Base-by-base conservation (phyloP, 108 stramenopile genomes). In the Skeletonema costatum region DNA sequence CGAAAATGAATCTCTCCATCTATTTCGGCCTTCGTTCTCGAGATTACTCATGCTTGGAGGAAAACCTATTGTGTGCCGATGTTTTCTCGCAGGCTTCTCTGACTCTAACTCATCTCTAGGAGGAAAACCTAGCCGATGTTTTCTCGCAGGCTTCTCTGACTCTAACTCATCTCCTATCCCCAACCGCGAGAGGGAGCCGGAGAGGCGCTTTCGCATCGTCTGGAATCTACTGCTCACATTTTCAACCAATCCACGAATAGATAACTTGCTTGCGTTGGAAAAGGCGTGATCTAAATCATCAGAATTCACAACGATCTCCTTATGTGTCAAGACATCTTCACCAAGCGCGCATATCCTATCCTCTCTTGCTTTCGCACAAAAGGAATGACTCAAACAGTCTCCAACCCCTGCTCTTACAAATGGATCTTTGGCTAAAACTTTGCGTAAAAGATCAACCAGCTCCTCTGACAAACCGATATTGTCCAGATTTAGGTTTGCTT, bases 321-420 rank as follows among this genome's bases (percentile, higher is more conserved):
- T 56, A n/a, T 56, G 53, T 10, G 29, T 21, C 25, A 10, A 32
- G 10, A 73, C 32, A 32, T 78, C 35, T 21, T 59, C 71, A 1
- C 77, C 71, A 16, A 71, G 70, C 33, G 50, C 21, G 5, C 42
- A n/a, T 63, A 91, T 71, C 25, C 94, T 73, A 30, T 87, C 41
- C 13, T 73, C 72, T 50, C 93, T 71, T 13, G 96, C 93, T 21
- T 48, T 39, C 29, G 63, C 59, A 48, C 89, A 83, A 69, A 93
- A 92, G 21, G 85, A 68, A 80, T 97, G 96, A 21, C 86, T 81
- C 29, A 97, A 80, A 69, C 93, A 94, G 70, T 93, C 92, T 13
- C 96, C 96, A 16, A 97, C 89, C 2, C 91, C 90, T 5, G 92
- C 91, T 42, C 96, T 77, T 25, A 82, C 68, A 7, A 74, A 56